These are phyloP conservation scores for Wickerhamiella siamensis DNA, from an alignment of 805 yeast species.

Conservation along the genomic window DNA sequence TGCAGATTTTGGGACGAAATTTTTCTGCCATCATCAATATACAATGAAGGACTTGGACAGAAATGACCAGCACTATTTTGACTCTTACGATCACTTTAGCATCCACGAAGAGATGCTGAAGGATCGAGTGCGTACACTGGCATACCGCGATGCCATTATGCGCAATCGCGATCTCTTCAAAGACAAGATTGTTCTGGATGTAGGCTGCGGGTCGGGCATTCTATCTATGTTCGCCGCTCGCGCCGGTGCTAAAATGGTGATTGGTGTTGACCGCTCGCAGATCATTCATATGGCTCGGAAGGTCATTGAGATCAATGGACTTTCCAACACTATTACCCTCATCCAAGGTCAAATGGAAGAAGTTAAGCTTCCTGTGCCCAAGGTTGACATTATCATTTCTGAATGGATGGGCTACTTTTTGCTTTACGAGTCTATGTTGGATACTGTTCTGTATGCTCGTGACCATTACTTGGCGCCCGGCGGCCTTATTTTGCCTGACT, in stretches of 20 bases:
- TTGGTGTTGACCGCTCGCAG: slow-evolving; percentile 93
- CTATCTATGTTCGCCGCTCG: slow-evolving; percentile 94
- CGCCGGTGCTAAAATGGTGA: slow-evolving; percentile 97
- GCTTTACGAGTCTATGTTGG: slow-evolving; percentile 93
- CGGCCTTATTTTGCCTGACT: slow-evolving; percentile 91
- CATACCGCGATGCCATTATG: slow-evolving; percentile 83
- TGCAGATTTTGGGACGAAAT: too few species aligned
- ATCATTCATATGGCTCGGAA: slow-evolving; percentile 93
- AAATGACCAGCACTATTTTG: slow-evolving; percentile 80
- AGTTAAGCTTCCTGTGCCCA: slow-evolving; percentile 61
- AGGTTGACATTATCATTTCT: slow-evolving; percentile 87
- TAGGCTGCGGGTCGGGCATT: slow-evolving; percentile 98
- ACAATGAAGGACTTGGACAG: background rate
- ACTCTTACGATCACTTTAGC: slow-evolving; percentile 91
- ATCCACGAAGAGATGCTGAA: slow-evolving; percentile 98
- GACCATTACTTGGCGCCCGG: slow-evolving; percentile 67
- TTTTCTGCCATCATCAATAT: background rate
- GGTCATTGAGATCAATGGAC: slow-evolving; percentile 72
- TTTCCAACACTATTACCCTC: slow-evolving; percentile 71
- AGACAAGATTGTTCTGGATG: slow-evolving; percentile 89
- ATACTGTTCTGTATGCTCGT: slow-evolving; percentile 87
- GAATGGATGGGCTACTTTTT: slow-evolving; percentile 99
- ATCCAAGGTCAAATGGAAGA: slow-evolving; percentile 92
- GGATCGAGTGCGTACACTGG: slow-evolving; percentile 80
- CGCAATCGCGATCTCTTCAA: slow-evolving; percentile 81